A percentile compares a stretch with the other conserved stretches of the same genome.
Conservation (phyloP, 2,329 filamentous ascomycete species). For the Sordariomycetes sp. region DNA sequence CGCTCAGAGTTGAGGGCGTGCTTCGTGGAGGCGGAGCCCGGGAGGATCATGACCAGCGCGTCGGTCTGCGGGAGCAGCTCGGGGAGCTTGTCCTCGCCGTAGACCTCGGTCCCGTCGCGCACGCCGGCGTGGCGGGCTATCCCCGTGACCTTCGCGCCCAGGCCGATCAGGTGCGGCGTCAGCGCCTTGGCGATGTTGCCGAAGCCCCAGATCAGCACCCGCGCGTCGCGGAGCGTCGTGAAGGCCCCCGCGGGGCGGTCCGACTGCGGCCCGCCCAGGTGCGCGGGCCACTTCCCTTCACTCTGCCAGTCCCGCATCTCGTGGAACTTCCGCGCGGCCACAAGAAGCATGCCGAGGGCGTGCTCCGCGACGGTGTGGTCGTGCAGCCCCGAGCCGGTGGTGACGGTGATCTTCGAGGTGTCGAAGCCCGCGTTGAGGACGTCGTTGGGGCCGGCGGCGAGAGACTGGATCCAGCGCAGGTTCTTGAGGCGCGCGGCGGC, state of each 20-base stretch:
- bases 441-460: constrained; percentile 56
- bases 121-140: constrained; percentile 46
- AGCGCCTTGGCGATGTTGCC: constrained; percentile 56
- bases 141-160: constrained; percentile 50
- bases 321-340: too few species aligned
- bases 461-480: constrained; percentile 55
- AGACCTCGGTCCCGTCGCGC: constrained; percentile 46
- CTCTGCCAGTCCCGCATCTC: too few species aligned
- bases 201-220: constrained; percentile 52
- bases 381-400: constrained; percentile 53
- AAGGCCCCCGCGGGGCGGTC: too few species aligned
- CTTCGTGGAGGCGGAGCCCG: constrained; percentile 43
- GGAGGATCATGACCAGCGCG: constrained; percentile 58
- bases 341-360: constrained; percentile 36
- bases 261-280: too few species aligned
- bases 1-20: constrained; percentile 44
- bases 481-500: constrained; percentile 43
- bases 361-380: constrained; percentile 57
- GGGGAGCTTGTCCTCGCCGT: constrained; percentile 39
- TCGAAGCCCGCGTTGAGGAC: constrained; percentile 52
- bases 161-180: constrained; percentile 37
- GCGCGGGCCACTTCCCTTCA: too few species aligned
- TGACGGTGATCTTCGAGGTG: constrained; percentile 33
- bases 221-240: constrained; percentile 40
- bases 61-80: constrained; percentile 46